A percentile compares a stretch with the other conserved stretches of the same genome.
phyloP scores from a whole-genome alignment of 495 filamentous ascomycete genomes.

The Penicillium arizonense region DNA sequence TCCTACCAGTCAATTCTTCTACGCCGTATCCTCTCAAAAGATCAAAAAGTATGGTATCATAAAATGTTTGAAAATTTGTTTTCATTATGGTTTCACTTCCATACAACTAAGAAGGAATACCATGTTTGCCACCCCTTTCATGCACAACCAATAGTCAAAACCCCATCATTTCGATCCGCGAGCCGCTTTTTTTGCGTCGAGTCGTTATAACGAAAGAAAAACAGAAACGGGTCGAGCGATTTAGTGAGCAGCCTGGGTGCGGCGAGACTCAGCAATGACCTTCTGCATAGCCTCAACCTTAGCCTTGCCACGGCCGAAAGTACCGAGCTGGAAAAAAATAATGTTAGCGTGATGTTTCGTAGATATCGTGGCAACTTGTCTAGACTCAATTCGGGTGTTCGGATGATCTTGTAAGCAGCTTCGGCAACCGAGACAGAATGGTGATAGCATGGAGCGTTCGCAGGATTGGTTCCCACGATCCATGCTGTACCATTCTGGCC shows the following conservation, averaged over 20 bases:
- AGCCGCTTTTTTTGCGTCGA: constrained; percentile 28
- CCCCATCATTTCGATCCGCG: constrained; percentile 28
- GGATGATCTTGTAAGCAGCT: background rate
- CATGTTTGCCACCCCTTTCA: constrained; percentile 34
- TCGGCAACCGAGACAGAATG: background rate
- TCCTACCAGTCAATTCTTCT: background rate
- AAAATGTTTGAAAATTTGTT: constrained; percentile 26
- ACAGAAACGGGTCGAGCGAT: constrained; percentile 35
- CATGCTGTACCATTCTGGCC: background rate
- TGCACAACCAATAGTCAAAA: constrained; percentile 26
- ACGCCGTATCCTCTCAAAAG: background rate
- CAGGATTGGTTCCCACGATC: background rate
- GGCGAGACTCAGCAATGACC: constrained; percentile 93
- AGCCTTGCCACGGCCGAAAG: constrained; percentile 93
- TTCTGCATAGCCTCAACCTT: constrained; percentile 98
- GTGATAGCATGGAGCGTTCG: background rate
- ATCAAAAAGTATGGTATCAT: constrained; percentile 1
- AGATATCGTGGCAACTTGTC: background rate
- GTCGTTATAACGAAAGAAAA: constrained; percentile 33
- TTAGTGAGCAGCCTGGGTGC: constrained; percentile 69
- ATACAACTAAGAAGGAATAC: constrained; percentile 22
- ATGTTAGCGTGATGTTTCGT: constrained; percentile 9
- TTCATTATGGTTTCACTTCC: constrained; percentile 36
- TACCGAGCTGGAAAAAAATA: constrained; percentile 68
- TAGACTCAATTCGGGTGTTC: no score